Conservation (phyloP, 139 green algal genomes). For the Chlamydomonas eustigma region DNA sequence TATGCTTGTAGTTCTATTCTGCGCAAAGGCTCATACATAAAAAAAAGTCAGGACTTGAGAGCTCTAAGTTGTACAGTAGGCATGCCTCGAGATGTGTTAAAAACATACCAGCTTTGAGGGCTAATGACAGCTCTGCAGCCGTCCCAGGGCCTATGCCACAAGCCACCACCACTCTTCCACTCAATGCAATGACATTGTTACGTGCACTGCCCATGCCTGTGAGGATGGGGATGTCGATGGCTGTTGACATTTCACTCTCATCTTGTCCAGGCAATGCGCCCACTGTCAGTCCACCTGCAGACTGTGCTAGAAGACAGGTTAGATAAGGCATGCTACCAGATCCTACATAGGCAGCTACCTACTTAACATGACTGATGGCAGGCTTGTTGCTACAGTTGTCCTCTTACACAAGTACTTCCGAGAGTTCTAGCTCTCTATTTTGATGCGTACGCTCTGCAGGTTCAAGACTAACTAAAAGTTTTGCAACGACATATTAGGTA, state of each 20-base stretch:
- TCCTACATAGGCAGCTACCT: too few relatives aligned
- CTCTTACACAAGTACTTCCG: too few relatives aligned
- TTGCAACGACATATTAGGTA: too few relatives aligned
- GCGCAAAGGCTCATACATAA: background rate
- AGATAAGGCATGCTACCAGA: too few relatives aligned
- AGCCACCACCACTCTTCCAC: conserved; percentile 23
- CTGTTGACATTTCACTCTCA: conserved; percentile 7
- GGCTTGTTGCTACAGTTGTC: too few relatives aligned
- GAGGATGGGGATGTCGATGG: conserved; percentile 42
- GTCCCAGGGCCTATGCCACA: conserved; percentile 28
- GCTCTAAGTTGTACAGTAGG: background rate
- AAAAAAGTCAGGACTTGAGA: background rate
- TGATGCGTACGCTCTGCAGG: too few relatives aligned
- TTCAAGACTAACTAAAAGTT: too few relatives aligned
- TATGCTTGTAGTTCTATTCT: background rate
- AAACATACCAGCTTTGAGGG: conserved; percentile 25
- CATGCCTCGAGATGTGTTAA: background rate
- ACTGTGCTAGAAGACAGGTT: too few relatives aligned
- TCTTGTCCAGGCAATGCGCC: conserved; percentile 25
- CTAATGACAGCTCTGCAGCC: conserved; percentile 25
- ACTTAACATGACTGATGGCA: too few relatives aligned
- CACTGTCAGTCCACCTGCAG: conserved; percentile 31
- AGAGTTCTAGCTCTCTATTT: too few relatives aligned
- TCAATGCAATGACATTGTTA: conserved; percentile 43
- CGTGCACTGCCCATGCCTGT: conserved; percentile 39